Conservation (phyloP, 768 basidiomycete genomes). For the Pulveroboletus frians region DNA sequence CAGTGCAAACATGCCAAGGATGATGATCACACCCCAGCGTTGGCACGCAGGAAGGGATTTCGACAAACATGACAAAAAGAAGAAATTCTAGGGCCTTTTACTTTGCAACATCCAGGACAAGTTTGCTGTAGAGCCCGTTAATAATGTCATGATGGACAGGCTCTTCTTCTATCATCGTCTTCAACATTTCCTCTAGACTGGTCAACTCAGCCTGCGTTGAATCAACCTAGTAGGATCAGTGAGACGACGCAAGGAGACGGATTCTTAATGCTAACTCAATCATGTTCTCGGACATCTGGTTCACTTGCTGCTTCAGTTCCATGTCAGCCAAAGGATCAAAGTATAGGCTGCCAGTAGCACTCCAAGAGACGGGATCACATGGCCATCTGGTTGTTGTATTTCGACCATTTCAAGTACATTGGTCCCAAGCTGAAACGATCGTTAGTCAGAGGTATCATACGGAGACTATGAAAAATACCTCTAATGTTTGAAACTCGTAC, state of each 20-base stretch:
- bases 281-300: constrained; percentile 92
- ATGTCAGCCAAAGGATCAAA: constrained; percentile 77
- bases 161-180: constrained; percentile 89
- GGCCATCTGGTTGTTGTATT: constrained; percentile 83
- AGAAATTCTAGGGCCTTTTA: background rate
- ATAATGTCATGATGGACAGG: constrained; percentile 82
- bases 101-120: background rate
- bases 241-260: background rate
- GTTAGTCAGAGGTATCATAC: constrained; percentile 1
- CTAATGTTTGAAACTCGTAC: constrained; percentile 74
- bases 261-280: constrained; percentile 63
- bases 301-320: constrained; percentile 81
- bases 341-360: constrained; percentile 80
- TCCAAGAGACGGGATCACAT: constrained; percentile 84
- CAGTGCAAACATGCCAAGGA: constrained; percentile 91
- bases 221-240: constrained; percentile 47
- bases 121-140: constrained; percentile 83
- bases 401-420: constrained; percentile 97
- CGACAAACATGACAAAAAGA: constrained; percentile 52
- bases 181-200: constrained; percentile 93
- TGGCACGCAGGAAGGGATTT: constrained; percentile 74
- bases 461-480: constrained; percentile 39
- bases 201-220: constrained; percentile 94
- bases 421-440: constrained; percentile 60
- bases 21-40: constrained; percentile 90